Conservation (phyloP, 306 rosid genomes). For the apple (Malus domestica) region DNA sequence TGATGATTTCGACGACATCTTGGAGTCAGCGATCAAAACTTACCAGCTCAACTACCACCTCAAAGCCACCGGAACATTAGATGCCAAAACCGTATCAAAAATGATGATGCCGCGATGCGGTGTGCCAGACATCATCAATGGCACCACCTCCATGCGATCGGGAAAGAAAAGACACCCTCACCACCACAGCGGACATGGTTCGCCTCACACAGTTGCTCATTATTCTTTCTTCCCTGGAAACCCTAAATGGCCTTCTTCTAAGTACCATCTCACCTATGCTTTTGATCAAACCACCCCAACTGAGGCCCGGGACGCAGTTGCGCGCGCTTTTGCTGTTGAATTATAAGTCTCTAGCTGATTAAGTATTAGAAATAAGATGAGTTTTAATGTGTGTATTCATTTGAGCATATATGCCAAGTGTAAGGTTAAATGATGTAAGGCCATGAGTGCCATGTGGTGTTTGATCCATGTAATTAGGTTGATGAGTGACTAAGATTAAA, state of each 20-base stretch:
- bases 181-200: background rate
- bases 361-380: no score
- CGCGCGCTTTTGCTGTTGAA: constrained; percentile 20
- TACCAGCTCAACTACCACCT: constrained; percentile 31
- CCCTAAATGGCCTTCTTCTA: constrained; percentile 21
- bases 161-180: background rate
- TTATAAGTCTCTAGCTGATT: no score
- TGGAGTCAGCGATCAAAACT: constrained; percentile 33
- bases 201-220: background rate
- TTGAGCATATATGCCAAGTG: no score
- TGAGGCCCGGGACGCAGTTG: background rate
- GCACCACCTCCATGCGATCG: constrained; percentile 20
- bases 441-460: no score
- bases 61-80: constrained; percentile 16
- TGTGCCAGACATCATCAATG: constrained; percentile 19
- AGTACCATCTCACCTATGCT: constrained; percentile 13
- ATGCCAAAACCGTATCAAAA: constrained; percentile 20
- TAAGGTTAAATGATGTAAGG: no score
- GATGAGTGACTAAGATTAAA: no score
- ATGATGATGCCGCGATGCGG: constrained; percentile 47
- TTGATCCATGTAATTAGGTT: no score
- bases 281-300: background rate
- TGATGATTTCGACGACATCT: constrained; percentile 22
- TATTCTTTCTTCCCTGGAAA: background rate
- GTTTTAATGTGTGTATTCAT: no score